Conservation (phyloP, 495 filamentous ascomycete species). For the Pseudoneurospora amorphoporcata region DNA sequence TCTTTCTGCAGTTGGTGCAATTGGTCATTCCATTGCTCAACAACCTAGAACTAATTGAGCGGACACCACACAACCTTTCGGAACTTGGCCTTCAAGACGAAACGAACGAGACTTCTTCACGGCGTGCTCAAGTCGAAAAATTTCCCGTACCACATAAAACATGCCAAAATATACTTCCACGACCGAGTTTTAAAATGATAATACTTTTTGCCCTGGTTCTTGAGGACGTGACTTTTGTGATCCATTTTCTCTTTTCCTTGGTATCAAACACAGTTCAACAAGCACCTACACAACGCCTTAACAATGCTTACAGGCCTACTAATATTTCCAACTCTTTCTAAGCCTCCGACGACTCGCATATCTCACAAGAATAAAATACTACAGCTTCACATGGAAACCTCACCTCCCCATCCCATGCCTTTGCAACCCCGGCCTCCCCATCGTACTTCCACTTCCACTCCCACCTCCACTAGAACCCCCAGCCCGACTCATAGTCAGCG, state of each 20-base stretch:
- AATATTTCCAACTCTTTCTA: too few relatives aligned
- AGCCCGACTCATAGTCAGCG: slow-evolving; percentile 30
- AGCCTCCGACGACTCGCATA: too few relatives aligned
- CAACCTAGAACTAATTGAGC: too few relatives aligned
- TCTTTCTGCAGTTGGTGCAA: too few relatives aligned
- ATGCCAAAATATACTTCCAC: neutral
- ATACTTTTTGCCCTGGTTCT: neutral
- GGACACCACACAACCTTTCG: too few relatives aligned
- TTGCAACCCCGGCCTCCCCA: neutral
- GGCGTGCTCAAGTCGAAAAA: neutral
- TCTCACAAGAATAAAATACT: neutral
- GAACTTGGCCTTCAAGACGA: neutral
- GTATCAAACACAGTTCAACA: neutral
- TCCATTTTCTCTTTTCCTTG: neutral
- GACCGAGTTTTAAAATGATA: neutral
- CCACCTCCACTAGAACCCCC: neutral
- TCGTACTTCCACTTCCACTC: neutral
- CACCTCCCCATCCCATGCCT: neutral
- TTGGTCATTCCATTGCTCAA: too few relatives aligned
- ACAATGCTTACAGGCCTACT: neutral
- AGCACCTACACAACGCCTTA: neutral
- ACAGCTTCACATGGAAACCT: neutral
- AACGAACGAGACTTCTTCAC: too few relatives aligned
- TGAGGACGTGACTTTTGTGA: neutral
- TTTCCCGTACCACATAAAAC: neutral